Conservation (phyloP, 176 grass and related monocot species). For the Zizania latifolia region DNA sequence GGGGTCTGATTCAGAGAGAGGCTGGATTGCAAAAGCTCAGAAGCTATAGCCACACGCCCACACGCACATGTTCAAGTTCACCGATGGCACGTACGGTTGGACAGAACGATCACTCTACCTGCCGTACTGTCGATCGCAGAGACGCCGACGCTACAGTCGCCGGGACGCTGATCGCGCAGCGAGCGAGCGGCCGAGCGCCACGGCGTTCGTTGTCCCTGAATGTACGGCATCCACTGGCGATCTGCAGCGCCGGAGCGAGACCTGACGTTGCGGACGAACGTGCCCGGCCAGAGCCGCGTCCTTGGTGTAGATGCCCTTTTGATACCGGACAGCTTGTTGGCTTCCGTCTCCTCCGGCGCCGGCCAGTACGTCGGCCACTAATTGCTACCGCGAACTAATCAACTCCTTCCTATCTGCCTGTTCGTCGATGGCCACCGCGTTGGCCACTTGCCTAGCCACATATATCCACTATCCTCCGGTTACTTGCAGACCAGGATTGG, state of each 20-base stretch:
- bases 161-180: neutral
- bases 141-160: neutral
- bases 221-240: neutral
- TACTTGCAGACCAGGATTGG: neutral
- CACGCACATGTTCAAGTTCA: neutral
- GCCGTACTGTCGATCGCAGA: neutral
- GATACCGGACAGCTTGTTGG: neutral
- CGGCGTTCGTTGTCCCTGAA: neutral
- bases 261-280: neutral
- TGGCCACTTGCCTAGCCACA: too few species aligned
- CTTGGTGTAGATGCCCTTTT: neutral
- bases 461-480: neutral
- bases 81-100: neutral
- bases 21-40: neutral
- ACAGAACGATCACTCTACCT: neutral
- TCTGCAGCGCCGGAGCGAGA: neutral
- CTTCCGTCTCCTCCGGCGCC: neutral
- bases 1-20: neutral
- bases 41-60: neutral
- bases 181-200: neutral
- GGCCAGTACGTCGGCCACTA: neutral
- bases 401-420: neutral
- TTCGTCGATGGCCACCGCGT: too few species aligned
- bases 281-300: neutral
- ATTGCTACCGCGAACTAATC: neutral